Evolutionary conservation across 176 grass and related monocot genomes (phyloP).

Genomic region (Triticum monococcum): DNA sequence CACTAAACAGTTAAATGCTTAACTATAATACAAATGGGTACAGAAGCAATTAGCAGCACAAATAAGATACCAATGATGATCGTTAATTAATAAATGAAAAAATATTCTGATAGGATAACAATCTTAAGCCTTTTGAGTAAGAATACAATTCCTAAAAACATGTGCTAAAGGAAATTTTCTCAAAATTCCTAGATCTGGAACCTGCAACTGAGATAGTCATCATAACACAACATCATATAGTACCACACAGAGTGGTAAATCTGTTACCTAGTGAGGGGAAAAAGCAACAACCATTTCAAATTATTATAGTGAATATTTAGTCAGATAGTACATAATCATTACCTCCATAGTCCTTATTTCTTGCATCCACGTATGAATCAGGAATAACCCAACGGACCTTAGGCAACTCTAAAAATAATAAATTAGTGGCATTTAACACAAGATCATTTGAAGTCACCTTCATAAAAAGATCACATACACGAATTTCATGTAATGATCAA

Average conservation of each 20-base stretch:
- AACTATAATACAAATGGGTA: neutral
- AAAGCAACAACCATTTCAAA: neutral
- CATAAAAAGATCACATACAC: neutral
- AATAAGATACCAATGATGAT: too few relatives aligned
- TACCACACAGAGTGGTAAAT: neutral
- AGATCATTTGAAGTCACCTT: neutral
- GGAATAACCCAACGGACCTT: slow-evolving; percentile 88
- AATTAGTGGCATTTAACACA: neutral
- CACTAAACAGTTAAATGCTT: neutral
- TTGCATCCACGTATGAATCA: slow-evolving; percentile 81
- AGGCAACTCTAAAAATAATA: slow-evolving; percentile 46
- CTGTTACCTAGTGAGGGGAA: neutral
- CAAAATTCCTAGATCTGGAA: neutral
- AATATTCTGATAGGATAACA: too few relatives aligned
- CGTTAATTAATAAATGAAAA: too few relatives aligned
- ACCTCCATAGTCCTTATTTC: slow-evolving; percentile 92
- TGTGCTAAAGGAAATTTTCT: neutral
- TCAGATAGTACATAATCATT: slow-evolving; percentile 1
- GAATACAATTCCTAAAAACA: too few relatives aligned
- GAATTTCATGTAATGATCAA: neutral
- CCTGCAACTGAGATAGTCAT: neutral
- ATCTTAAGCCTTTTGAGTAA: too few relatives aligned
- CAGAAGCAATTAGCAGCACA: too few relatives aligned
- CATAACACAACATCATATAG: neutral
- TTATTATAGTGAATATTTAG: neutral